Conservation (phyloP, 2,329 filamentous ascomycete species). For the Raffaelea deltoideospora region DNA sequence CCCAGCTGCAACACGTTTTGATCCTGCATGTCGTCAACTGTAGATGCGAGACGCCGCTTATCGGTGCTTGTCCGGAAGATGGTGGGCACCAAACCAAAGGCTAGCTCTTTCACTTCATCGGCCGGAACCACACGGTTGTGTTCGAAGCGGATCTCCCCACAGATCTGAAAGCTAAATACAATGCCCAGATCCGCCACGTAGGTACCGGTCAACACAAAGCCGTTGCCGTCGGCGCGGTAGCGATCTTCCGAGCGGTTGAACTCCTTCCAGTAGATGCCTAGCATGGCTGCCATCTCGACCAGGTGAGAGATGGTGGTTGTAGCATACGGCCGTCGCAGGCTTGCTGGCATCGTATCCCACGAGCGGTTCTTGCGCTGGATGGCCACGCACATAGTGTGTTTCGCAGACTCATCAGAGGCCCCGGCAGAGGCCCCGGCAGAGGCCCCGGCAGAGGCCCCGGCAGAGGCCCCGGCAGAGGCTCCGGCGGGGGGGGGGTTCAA, state of each 20-base stretch:
- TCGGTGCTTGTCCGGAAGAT: constrained; percentile 30
- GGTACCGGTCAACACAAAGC: constrained; percentile 32
- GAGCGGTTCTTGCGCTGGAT: constrained; percentile 28
- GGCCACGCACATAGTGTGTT: constrained; percentile 28
- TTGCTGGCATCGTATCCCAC: constrained; percentile 36
- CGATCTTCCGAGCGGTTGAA: constrained; percentile 36
- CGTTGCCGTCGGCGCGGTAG: constrained; percentile 40
- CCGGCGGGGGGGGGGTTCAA: constrained; percentile 12
- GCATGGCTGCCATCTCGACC: constrained; percentile 35
- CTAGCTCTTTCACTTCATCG: constrained; percentile 36
- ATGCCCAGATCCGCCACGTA: constrained; percentile 33
- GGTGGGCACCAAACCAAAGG: constrained; percentile 40
- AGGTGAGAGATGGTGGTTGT: constrained; percentile 39
- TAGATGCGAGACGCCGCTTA: constrained; percentile 21
- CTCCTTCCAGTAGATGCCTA: constrained; percentile 43
- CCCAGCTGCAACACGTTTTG: constrained; percentile 31
- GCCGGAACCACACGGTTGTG: constrained; percentile 36
- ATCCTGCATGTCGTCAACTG: constrained; percentile 25
- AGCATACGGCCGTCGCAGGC: constrained; percentile 32
- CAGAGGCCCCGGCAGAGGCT: too few relatives aligned
- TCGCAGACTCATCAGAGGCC: too few relatives aligned
- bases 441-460: too few relatives aligned
- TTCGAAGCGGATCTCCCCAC: constrained; percentile 30
- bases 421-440: too few relatives aligned
- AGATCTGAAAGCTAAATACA: constrained; percentile 37